Base-by-base conservation (phyloP, 768 basidiomycete genomes). In the Trametes coccinea region DNA sequence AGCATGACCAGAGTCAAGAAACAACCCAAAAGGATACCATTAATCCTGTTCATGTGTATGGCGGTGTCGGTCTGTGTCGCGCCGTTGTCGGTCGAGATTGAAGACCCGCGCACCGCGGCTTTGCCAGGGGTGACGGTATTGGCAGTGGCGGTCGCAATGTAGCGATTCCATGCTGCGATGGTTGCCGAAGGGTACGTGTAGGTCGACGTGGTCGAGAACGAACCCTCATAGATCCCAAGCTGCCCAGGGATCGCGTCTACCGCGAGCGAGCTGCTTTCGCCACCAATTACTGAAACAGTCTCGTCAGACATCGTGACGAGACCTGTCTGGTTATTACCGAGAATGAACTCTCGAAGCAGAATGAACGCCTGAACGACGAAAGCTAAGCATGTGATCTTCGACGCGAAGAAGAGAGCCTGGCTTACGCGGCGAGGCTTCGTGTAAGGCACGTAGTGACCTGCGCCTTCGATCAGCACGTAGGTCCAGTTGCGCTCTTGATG, bases 401-500 rank as follows among this genome's bases (percentile, higher is more conserved):
- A 39, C 3, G 13, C 6, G n/a, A 4, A 1, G 22, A 22, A 22
- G 22, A 22, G 27, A 27, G 27, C n/a, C 1, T 5, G 17, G 30
- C 70, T 77, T 78, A 87, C 87, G 8, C 76, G 71, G 40, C 63
- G 30, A 4, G 80, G 81, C 48, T 75, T 72, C 31, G 59, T 66
- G 22, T 74, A 51, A 2, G 75, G 70, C 9, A 79, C 61, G n/a
- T 78, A 73, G 53, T 80, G 80, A 1, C 80, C 79, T 2, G 77
- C 78, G 52, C 69, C 69, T 34, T 65, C 63, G 37, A 74, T 70
- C 34, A 82, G 70, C 4, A 67, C 72, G 59, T 80, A 82, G 4
- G 75, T 77, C 72, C 80, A 87, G 31, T 82, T 82, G 48, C 90
- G 82, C 71, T 91, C 90, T 72, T 89, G 88, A 67, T 88, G 88